Evolutionary conservation across 1,139 yeast species (phyloP).

Genomic region (Suhomyces bolitotheri): DNA sequence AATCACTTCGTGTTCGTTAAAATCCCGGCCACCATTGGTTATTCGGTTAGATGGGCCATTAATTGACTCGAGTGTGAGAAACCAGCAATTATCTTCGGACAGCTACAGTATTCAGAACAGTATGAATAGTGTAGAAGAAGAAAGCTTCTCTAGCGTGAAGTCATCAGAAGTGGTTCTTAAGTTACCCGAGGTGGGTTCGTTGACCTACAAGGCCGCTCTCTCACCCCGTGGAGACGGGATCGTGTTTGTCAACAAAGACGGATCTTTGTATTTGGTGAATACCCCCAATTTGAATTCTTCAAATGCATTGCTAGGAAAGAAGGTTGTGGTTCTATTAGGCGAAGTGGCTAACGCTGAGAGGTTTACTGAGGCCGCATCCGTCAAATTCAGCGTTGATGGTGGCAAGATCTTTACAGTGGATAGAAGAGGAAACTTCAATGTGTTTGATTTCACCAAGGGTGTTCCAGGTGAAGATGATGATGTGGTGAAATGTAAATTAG

Average conservation of each 20-base stretch:
- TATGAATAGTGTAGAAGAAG: conserved; percentile 20
- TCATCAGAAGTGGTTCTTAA: conserved; percentile 42
- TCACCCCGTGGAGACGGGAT: conserved; percentile 88
- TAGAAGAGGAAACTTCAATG: conserved; percentile 72
- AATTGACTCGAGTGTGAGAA: conserved; percentile 24
- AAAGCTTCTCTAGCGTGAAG: conserved; percentile 24
- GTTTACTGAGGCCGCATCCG: conserved; percentile 69
- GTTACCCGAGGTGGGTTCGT: conserved; percentile 79
- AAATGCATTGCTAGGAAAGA: conserved; percentile 24
- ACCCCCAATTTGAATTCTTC: conserved; percentile 54
- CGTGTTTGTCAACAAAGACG: conserved; percentile 77
- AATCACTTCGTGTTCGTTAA: conserved; percentile 40
- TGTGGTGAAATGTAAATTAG: conserved; percentile 71
- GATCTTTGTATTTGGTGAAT: conserved; percentile 68
- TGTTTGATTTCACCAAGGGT: conserved; percentile 89
- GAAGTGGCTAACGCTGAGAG: conserved; percentile 76
- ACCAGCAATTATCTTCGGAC: conserved; percentile 12
- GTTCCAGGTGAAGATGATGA: conserved; percentile 72
- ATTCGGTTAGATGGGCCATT: conserved; percentile 38
- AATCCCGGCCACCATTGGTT: conserved; percentile 38
- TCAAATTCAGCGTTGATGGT: conserved; percentile 77
- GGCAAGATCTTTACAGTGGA: conserved; percentile 76
- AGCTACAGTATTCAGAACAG: conserved; percentile 18
- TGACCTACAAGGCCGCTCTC: conserved; percentile 68
- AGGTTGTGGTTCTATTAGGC: conserved; percentile 69